phyloP scores from a whole-genome alignment of 257 asterid genomes.

The Ocimum tenuiflorum region DNA sequence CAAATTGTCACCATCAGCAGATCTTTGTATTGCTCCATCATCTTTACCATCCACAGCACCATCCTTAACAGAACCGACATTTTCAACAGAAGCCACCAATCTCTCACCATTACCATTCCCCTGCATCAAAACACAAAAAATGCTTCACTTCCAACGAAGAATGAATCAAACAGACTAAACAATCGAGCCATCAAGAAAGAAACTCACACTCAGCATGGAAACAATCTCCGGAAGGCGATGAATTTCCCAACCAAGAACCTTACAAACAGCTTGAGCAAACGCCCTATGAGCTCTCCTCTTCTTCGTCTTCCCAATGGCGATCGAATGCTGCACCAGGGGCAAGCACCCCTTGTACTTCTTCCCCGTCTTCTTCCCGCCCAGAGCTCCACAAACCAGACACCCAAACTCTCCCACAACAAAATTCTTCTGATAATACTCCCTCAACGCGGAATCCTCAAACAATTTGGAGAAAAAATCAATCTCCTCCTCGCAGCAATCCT shows the following conservation, averaged over 20 bases:
- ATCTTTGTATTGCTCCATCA: slow-evolving; percentile 15
- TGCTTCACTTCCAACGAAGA: not conserved
- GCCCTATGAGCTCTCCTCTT: slow-evolving; percentile 59
- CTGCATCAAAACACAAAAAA: slow-evolving; percentile 27
- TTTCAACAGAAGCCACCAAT: not conserved
- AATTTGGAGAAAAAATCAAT: slow-evolving; percentile 38
- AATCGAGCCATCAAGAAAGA: not conserved
- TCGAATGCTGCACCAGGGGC: slow-evolving; percentile 68
- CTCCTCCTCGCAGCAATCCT: slow-evolving; percentile 13
- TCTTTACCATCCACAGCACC: slow-evolving; percentile 4
- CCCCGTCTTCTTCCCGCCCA: slow-evolving; percentile 38
- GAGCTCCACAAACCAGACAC: slow-evolving; percentile 66
- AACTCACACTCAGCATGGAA: slow-evolving; percentile 28
- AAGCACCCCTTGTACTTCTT: slow-evolving; percentile 64
- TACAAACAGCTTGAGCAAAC: slow-evolving; percentile 56
- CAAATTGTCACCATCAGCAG: slow-evolving; percentile 17
- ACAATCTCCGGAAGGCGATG: slow-evolving; percentile 41
- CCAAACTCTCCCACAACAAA: slow-evolving; percentile 43
- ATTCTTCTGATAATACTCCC: slow-evolving; percentile 45
- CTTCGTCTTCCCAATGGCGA: slow-evolving; percentile 42
- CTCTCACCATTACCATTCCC: slow-evolving; percentile 20
- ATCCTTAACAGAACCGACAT: slow-evolving; percentile 14
- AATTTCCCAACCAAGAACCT: slow-evolving; percentile 80
- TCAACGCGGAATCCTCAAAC: slow-evolving; percentile 46
- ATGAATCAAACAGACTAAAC: not conserved